Conservation (phyloP, 495 filamentous ascomycete genomes). For the Xylaria telfairii region DNA sequence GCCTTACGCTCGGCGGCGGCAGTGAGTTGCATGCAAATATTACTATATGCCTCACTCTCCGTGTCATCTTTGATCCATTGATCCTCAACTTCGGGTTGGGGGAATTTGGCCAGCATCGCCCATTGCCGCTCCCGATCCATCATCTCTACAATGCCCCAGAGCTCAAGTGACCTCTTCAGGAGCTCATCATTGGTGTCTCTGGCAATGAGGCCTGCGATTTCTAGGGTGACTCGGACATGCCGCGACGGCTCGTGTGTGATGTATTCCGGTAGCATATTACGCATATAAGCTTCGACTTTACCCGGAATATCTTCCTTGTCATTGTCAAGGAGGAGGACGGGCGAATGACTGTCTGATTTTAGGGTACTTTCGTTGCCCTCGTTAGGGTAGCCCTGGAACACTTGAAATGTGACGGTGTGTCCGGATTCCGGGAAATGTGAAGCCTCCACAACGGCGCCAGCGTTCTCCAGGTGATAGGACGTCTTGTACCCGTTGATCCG, state of each 20-base stretch:
- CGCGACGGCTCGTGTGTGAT: slow-evolving; percentile 69
- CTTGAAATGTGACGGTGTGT: slow-evolving; percentile 59
- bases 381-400: slow-evolving; percentile 57
- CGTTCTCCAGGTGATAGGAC: slow-evolving; percentile 61
- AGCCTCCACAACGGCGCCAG: slow-evolving; percentile 68
- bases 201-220: slow-evolving; percentile 61
- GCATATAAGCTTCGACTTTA: slow-evolving; percentile 74
- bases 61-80: slow-evolving; percentile 48
- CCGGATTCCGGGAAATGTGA: slow-evolving; percentile 69
- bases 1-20: slow-evolving; percentile 78
- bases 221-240: slow-evolving; percentile 71
- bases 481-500: slow-evolving; percentile 66
- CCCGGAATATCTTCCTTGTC: slow-evolving; percentile 71
- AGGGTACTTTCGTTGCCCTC: slow-evolving; percentile 38
- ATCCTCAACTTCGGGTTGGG: slow-evolving; percentile 35
- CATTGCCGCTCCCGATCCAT: slow-evolving; percentile 72
- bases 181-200: slow-evolving; percentile 65
- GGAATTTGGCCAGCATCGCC: slow-evolving; percentile 58
- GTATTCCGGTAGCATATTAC: slow-evolving; percentile 65
- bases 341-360: slow-evolving; percentile 14
- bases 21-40: slow-evolving; percentile 71
- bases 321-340: slow-evolving; percentile 63
- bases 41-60: slow-evolving; percentile 52
- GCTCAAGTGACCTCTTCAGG: slow-evolving; percentile 69
- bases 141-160: slow-evolving; percentile 79